Base-by-base conservation (phyloP, 2,329 filamentous ascomycete genomes). In the Didymosphaeria variabile region DNA sequence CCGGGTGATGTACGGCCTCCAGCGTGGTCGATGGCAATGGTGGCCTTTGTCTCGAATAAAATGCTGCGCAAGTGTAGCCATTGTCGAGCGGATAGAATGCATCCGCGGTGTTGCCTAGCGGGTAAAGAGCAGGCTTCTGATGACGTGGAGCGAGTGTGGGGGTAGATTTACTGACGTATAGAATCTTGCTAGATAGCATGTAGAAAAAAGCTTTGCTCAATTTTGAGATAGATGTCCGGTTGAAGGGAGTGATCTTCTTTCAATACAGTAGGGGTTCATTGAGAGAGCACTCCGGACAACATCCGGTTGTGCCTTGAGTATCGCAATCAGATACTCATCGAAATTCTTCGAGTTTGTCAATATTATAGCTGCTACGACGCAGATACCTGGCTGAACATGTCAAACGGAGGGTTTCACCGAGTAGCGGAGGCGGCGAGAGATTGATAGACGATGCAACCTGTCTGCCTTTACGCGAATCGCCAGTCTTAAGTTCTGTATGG, bases 21-120 rank as follows among this genome's bases (percentile, higher is more conserved):
- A 42, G 58, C 53, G 36, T 52, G 58, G 40, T 57, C 53, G 36
- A 60, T 38, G 29, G 57, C 40, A 6, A 56, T 36, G 23, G 58
- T 46, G 31, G 53, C 42, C 21, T 56, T 60, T 45, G 51, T 38
- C 17, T 17, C 42, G 26, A 60, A 46, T 26, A 23, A 60, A n/a
- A 32, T 45, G 23, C 15, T 40, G 21, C 47, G 42, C 58, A 60
- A 51, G 23, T 57, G 13, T 19, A 52, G 54, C 45, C 58, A n/a
- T 21, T 45, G 23, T 60, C 53, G 32, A 57, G 53, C 15, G 46
- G 53, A n/a, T n/a, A 44, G 32, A 60, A 19, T 21, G 32, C 21
- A 29, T 56, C 57, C 15, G 52, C 58, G 2, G 44, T 57, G 32
- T 60, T 60, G n/a, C 40, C 57, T 46, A 26, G 13, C 34, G 19